A percentile compares a stretch with the other conserved stretches of the same genome.
Evolutionary conservation across 441 rosid species (phyloP).

Genomic region (Brassica hybrid): DNA sequence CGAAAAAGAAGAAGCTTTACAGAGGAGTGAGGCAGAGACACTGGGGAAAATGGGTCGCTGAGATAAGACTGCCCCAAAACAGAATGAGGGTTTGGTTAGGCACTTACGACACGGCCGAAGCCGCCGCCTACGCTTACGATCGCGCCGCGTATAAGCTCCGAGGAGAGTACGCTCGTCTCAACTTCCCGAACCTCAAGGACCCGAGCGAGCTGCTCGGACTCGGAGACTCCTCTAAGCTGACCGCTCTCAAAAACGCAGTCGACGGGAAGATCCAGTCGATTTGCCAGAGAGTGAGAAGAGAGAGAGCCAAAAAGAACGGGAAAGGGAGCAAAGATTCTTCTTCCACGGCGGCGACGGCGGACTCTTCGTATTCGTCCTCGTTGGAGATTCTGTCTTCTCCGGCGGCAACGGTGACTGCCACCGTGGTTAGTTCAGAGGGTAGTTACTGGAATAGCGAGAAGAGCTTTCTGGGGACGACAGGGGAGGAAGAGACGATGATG

Average conservation of each 20-base stretch:
- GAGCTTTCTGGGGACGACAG: conserved; percentile 40
- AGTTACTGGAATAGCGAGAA: conserved; percentile 56
- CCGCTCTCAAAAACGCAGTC: conserved; percentile 67
- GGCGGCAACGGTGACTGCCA: conserved; percentile 24
- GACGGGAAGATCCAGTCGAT: conserved; percentile 92
- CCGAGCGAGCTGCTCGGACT: conserved; percentile 57
- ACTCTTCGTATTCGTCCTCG: conserved; percentile 42
- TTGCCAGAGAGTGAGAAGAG: conserved; percentile 75
- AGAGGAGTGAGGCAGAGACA: conserved; percentile 90
- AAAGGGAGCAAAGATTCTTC: conserved; percentile 53
- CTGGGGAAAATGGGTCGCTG: conserved; percentile 92
- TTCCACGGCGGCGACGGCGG: conserved; percentile 49
- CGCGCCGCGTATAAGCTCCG: conserved; percentile 94
- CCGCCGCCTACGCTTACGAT: conserved; percentile 89
- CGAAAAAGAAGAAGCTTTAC: conserved; percentile 75
- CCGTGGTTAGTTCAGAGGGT: conserved; percentile 43
- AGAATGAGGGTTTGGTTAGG: conserved; percentile 83
- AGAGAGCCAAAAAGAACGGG: conserved; percentile 62
- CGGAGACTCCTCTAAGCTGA: conserved; percentile 56
- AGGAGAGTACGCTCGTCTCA: conserved; percentile 91
- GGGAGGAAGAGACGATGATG: conserved; percentile 40
- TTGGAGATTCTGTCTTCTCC: conserved; percentile 43
- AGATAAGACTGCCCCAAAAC: conserved; percentile 79
- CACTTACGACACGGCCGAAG: conserved; percentile 72
- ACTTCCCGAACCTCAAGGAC: conserved; percentile 81